A percentile compares a stretch with the other conserved stretches of the same genome.
phyloP scores from a whole-genome alignment of 2,329 filamentous ascomycete genomes.

The Calonectria honghensis region DNA sequence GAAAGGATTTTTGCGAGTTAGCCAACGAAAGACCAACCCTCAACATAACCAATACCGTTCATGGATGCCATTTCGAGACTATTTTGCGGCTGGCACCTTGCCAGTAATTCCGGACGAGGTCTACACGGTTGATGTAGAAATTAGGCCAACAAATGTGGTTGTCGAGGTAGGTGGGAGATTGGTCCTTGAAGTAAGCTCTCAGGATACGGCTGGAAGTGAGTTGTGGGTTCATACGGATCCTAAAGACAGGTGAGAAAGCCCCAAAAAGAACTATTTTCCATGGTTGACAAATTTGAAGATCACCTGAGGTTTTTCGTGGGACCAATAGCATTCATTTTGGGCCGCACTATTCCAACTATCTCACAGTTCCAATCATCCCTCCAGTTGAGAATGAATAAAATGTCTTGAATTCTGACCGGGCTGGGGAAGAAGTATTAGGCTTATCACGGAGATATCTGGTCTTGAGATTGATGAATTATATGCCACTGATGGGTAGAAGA shows the following conservation, averaged over 20 bases:
- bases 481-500: no score
- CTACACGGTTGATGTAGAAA: neutral
- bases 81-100: neutral
- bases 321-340: conserved; percentile 4
- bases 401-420: no score
- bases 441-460: no score
- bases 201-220: neutral
- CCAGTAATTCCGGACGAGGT: neutral
- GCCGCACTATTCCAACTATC: neutral
- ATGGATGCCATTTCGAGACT: conserved; percentile 4
- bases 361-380: neutral
- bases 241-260: neutral
- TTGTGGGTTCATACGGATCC: neutral
- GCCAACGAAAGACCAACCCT: neutral
- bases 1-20: neutral
- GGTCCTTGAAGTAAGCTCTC: neutral
- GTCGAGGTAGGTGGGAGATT: neutral
- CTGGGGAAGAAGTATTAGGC: no score
- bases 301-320: neutral
- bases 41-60: neutral
- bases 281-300: neutral
- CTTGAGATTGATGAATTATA: no score
- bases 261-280: neutral
- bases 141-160: conserved; percentile 4
- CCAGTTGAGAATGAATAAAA: neutral